phyloP scores from a whole-genome alignment of 805 yeast genomes.

The Wickerhamomyces rabaulensis region DNA sequence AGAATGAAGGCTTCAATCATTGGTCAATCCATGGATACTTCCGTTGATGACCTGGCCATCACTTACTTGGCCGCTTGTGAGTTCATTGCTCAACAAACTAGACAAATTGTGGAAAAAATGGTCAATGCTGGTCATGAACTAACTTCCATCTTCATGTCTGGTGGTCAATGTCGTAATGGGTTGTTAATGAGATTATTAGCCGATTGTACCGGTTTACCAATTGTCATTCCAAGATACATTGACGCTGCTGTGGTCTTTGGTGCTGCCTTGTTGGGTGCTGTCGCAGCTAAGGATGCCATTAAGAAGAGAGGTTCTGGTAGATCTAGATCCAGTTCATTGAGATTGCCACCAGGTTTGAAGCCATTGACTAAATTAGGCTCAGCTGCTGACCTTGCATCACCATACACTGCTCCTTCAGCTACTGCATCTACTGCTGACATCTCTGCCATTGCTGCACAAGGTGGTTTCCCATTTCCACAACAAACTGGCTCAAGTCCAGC shows the following conservation, averaged over 20 bases:
- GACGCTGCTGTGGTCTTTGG: conserved; percentile 98
- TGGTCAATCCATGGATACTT: conserved; percentile 88
- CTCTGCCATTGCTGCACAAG: conserved; percentile 27
- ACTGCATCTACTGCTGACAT: conserved; percentile 58
- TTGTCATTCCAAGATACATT: conserved; percentile 88
- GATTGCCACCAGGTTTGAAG: conserved; percentile 23
- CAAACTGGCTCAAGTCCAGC: conserved; percentile 30
- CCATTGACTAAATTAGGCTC: conserved; percentile 15
- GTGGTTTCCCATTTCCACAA: conserved; percentile 44
- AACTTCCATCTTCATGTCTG: conserved; percentile 78
- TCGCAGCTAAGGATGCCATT: conserved; percentile 70
- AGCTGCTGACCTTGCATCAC: conserved; percentile 42
- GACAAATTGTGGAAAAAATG: conserved; percentile 90
- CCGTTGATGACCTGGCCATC: conserved; percentile 79
- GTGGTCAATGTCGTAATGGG: conserved; percentile 95
- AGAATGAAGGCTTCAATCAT: conserved; percentile 87
- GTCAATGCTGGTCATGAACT: conserved; percentile 73
- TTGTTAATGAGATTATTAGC: conserved; percentile 85
- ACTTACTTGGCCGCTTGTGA: conserved; percentile 93
- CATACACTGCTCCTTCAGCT: conserved; percentile 79
- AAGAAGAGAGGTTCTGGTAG: conserved; percentile 8
- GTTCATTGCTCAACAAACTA: conserved; percentile 94
- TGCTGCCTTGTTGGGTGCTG: conserved; percentile 90
- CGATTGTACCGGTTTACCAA: conserved; percentile 87
- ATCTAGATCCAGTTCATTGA: conserved; percentile 21